Conservation (phyloP, 2,329 filamentous ascomycete genomes). For the Thelonectria blattea region DNA sequence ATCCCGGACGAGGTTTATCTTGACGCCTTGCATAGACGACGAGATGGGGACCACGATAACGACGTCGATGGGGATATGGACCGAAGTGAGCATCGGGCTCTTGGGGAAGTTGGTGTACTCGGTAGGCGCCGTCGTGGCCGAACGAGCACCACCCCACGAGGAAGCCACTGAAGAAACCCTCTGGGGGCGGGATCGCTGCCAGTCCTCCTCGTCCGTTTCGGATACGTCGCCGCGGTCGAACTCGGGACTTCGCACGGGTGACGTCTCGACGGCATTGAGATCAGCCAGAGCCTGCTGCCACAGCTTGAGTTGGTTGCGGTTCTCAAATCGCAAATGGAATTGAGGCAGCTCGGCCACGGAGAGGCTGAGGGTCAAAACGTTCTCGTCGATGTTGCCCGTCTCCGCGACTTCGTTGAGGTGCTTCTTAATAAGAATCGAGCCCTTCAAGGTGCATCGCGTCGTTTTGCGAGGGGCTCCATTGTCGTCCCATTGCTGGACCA, state of each 20-base stretch:
- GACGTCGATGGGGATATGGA: conserved; percentile 92
- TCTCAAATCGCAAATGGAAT: conserved; percentile 91
- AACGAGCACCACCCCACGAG: conserved; percentile 80
- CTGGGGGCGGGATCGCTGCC: conserved; percentile 69
- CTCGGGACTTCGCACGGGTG: conserved; percentile 71
- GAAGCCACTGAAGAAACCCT: conserved; percentile 84
- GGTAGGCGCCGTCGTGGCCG: conserved; percentile 85
- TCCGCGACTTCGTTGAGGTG: conserved; percentile 90
- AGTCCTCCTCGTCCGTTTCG: conserved; percentile 85
- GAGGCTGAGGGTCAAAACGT: conserved; percentile 85
- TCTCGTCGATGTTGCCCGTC: conserved; percentile 72
- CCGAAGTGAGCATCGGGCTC: conserved; percentile 52
- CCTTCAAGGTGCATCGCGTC: conserved; percentile 87
- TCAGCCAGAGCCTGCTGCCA: conserved; percentile 91
- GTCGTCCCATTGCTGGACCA: conserved; percentile 70
- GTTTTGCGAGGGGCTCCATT: conserved; percentile 64
- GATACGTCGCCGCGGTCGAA: conserved; percentile 80
- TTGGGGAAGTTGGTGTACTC: conserved; percentile 81
- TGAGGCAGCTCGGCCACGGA: conserved; percentile 91
- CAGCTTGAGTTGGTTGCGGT: conserved; percentile 80
- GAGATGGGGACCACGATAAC: conserved; percentile 97
- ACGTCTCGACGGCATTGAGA: conserved; percentile 73
- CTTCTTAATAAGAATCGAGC: conserved; percentile 97
- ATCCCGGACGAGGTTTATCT: conserved; percentile 93
- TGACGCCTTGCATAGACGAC: conserved; percentile 98